These are phyloP conservation scores for Haplosporangium sp. DNA, from an alignment of 371 early-diverging fungal species.

Conservation along the genomic window DNA sequence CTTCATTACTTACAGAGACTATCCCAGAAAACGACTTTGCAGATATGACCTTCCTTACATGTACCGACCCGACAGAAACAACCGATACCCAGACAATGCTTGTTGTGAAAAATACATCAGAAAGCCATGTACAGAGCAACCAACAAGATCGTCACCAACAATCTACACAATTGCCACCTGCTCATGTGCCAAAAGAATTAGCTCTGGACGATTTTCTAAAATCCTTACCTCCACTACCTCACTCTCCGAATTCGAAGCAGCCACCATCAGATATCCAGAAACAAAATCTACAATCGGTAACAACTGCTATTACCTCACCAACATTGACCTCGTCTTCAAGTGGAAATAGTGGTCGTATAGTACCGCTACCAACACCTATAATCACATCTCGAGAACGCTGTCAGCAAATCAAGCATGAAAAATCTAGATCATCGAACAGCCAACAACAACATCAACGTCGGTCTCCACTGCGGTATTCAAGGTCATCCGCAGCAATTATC, in stretches of 20 bases:
- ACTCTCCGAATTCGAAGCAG: slow-evolving; percentile 2
- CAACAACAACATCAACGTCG: neutral
- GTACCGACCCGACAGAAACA: neutral
- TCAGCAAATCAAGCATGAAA: slow-evolving; percentile 9
- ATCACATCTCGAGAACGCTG: slow-evolving; percentile 25
- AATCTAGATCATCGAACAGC: too few relatives aligned
- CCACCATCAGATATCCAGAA: neutral
- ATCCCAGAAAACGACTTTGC: slow-evolving; percentile 20
- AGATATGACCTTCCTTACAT: slow-evolving; percentile 22
- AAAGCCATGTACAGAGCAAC: neutral
- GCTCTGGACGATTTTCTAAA: slow-evolving; percentile 25
- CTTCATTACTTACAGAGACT: slow-evolving; percentile 24
- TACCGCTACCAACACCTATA: slow-evolving; percentile 17
- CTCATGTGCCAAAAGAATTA: neutral
- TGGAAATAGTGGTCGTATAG: neutral
- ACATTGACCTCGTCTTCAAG: neutral
- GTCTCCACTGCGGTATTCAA: neutral
- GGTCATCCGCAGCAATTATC: neutral
- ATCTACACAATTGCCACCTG: neutral
- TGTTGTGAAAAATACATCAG: neutral
- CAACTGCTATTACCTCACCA: neutral
- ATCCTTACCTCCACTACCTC: slow-evolving; percentile 11
- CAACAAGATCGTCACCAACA: neutral
- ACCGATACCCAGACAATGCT: neutral
- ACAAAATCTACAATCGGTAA: neutral